Evolutionary conservation across 2,329 filamentous ascomycete species (phyloP), one percentile per base, ranked within the genome.

Genomic region (Cytospora chrysosperma): DNA sequence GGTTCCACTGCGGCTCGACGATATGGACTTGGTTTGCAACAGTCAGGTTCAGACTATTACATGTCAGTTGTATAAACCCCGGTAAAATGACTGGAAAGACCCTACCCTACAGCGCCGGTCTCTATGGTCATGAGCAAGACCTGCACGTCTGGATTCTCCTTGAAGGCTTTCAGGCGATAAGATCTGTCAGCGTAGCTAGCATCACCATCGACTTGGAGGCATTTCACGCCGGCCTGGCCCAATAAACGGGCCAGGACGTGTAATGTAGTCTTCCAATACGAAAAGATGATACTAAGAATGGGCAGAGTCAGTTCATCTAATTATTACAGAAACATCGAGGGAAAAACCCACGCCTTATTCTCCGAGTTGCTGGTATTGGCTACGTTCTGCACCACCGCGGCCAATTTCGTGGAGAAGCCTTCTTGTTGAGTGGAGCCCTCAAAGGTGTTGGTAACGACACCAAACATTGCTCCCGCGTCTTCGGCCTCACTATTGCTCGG

Each of bases 1-100:
- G 82, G 43, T 85, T 85, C 82, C 82, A 85, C 34, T 85, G 82
- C 0, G 80, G 77, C 58, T 85, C 83, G 0, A 84, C 70, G 3
- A 85, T 78, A 63, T 81, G 81, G 0, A 85, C 76, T 0, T 77
- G 75, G 50, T 78, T 82, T 0, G 81, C 81, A 0, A 74, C 75
- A 0, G 78, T 77, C 3, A 85, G 72, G 21, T 84, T 83, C 0
- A 84, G 63, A 7, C 80, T 80, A 4, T 19, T 52, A 50, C 6
- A 6, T 9, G 21, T 32, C 13, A 50, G 47, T 3, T 34, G 5
- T 9, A 9, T 28, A 24, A n/a, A 0, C 5, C 19, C n/a, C 13
- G 24, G n/a, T 40, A 27, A 2, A 21, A 19, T 49, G n/a, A 5
- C 7, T 17, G 21, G 3, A 7, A 27, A 4, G 21, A 43, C 24